phyloP scores from a whole-genome alignment of 208 protist species.

The Zelonia costaricensis region DNA sequence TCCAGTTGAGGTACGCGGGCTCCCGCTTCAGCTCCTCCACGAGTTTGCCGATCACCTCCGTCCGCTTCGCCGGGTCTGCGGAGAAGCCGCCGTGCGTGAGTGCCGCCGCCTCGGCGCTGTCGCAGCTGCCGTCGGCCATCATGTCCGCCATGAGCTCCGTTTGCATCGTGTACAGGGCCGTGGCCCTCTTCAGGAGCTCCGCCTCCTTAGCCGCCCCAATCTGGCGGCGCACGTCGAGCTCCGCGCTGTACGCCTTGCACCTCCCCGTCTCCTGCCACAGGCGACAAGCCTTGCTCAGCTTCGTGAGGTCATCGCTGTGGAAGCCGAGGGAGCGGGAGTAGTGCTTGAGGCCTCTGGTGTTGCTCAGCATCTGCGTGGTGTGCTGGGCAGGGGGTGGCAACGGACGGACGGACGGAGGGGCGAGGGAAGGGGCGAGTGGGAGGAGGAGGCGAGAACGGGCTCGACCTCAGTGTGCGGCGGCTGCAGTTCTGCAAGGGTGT shows the following conservation, averaged over 20 bases:
- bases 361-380: conserved; percentile 86
- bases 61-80: conserved; percentile 12
- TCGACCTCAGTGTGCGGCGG: not conserved
- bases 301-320: conserved; percentile 34
- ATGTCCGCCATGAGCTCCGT: conserved; percentile 45
- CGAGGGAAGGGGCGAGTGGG: not conserved
- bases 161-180: conserved; percentile 55
- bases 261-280: conserved; percentile 28
- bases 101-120: conserved; percentile 11
- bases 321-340: conserved; percentile 39
- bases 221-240: conserved; percentile 38
- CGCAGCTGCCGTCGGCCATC: conserved; percentile 1
- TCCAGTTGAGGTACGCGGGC: conserved; percentile 75
- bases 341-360: conserved; percentile 42
- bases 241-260: conserved; percentile 45
- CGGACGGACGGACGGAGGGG: too few relatives aligned
- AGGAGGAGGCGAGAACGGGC: not conserved
- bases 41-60: conserved; percentile 36
- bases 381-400: too few relatives aligned
- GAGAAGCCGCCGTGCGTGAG: conserved; percentile 22
- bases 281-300: conserved; percentile 45
- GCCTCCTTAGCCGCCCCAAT: conserved; percentile 57
- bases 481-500: not conserved
- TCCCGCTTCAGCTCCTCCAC: conserved; percentile 75
- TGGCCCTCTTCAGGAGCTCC: conserved; percentile 67